Evolutionary conservation across 306 rosid species (phyloP).

Genomic region (Elaeagnus macrophylla): DNA sequence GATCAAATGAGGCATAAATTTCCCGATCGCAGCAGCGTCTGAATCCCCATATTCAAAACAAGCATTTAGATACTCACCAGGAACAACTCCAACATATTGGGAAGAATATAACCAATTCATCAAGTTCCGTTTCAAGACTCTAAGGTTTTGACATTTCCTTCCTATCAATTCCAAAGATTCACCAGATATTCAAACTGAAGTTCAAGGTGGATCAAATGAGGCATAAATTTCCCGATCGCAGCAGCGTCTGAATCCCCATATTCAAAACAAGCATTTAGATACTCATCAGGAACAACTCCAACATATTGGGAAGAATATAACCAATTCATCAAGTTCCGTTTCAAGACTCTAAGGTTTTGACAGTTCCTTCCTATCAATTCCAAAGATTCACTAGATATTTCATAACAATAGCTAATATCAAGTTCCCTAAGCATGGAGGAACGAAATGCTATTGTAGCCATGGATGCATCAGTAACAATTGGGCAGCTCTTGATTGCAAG

Average conservation of each 20-base stretch:
- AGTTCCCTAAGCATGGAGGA: conserved; percentile 42
- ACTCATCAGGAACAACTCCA: conserved; percentile 60
- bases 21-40: conserved; percentile 76
- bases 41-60: conserved; percentile 78
- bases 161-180: conserved; percentile 43
- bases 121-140: conserved; percentile 54
- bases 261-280: conserved; percentile 54
- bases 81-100: conserved; percentile 58
- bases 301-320: conserved; percentile 59
- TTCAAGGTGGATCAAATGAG: no score
- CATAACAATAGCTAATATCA: conserved; percentile 60
- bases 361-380: conserved; percentile 45
- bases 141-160: conserved; percentile 54
- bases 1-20: conserved; percentile 61
- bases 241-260: no score
- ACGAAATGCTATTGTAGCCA: conserved; percentile 37
- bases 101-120: conserved; percentile 72
- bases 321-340: conserved; percentile 64
- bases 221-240: no score
- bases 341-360: conserved; percentile 54
- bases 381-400: conserved; percentile 40
- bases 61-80: conserved; percentile 50
- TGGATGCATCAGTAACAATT: conserved; percentile 59
- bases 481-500: conserved; percentile 69
- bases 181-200: no score